Evolutionary conservation across 257 asterid genomes (phyloP).

Genomic region (Przewalskia tangutica): DNA sequence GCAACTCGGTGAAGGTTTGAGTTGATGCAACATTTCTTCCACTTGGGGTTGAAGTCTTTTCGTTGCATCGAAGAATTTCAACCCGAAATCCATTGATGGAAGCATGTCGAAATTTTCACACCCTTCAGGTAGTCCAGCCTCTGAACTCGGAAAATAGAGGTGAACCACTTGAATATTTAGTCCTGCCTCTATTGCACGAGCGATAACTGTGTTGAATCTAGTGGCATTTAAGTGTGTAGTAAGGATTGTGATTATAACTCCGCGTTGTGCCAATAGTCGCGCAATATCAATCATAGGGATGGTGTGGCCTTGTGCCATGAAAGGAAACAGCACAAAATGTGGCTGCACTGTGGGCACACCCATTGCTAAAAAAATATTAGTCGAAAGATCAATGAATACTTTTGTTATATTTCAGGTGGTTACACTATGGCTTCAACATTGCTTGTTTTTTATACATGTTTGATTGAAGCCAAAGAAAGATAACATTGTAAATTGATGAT

Average conservation of each 20-base stretch:
- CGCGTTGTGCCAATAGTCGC: conserved; percentile 2
- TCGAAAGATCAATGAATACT: background rate
- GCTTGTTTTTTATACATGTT: background rate
- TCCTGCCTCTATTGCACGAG: conserved; percentile 2
- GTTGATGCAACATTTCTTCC: conserved; percentile 4
- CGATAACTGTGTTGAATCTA: background rate
- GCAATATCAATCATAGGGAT: conserved; percentile 19
- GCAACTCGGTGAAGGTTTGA: conserved; percentile 16
- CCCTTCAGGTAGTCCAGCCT: conserved; percentile 19
- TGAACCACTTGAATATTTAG: conserved; percentile 5
- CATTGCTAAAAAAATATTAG: background rate
- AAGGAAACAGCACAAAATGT: conserved; percentile 18
- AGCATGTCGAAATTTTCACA: conserved; percentile 19
- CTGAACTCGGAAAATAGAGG: conserved; percentile 14
- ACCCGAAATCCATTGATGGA: conserved; percentile 8
- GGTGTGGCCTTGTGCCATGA: conserved; percentile 22
- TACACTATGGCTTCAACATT: background rate
- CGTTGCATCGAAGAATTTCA: conserved; percentile 12
- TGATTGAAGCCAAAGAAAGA: background rate
- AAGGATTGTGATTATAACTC: conserved; percentile 1
- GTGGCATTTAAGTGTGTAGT: conserved; percentile 14
- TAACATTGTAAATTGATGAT: background rate
- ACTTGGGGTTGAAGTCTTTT: conserved; percentile 4
- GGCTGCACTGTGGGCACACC: background rate
- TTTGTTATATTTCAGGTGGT: background rate